phyloP scores from a whole-genome alignment of 2,329 filamentous ascomycete genomes.

The Fusarium sublunatum region DNA sequence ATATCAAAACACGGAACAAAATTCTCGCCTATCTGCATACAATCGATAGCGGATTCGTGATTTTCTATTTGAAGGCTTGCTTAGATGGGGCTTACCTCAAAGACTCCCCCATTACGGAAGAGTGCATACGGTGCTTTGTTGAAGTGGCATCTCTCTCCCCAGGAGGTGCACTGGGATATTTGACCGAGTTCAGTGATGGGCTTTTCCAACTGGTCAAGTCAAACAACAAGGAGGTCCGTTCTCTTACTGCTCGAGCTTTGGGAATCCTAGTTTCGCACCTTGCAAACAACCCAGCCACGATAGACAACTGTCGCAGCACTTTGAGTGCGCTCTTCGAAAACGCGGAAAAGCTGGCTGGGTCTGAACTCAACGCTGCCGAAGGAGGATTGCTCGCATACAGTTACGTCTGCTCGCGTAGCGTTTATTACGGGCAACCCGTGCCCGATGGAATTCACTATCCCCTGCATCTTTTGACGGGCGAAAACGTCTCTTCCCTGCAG shows the following conservation, averaged over 20 bases:
- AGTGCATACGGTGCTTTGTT: constrained; percentile 64
- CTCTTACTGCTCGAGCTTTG: constrained; percentile 74
- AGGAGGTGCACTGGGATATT: constrained; percentile 60
- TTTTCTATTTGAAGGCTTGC: constrained; percentile 63
- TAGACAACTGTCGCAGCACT: constrained; percentile 43
- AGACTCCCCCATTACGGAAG: constrained; percentile 56
- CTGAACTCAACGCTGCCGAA: constrained; percentile 59
- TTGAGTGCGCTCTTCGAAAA: constrained; percentile 59
- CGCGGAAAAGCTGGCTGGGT: constrained; percentile 56
- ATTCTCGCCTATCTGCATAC: constrained; percentile 66
- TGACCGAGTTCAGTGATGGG: constrained; percentile 61
- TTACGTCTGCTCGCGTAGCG: constrained; percentile 57
- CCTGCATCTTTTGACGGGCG: constrained; percentile 48
- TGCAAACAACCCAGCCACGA: constrained; percentile 51
- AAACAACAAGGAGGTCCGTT: constrained; percentile 76
- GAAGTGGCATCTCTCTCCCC: constrained; percentile 64
- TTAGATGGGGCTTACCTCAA: constrained; percentile 66
- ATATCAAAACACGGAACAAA: constrained; percentile 70
- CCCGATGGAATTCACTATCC: constrained; percentile 48
- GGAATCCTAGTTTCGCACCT: constrained; percentile 81
- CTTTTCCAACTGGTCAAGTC: constrained; percentile 73
- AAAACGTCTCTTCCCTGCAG: constrained; percentile 53
- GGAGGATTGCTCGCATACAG: constrained; percentile 60
- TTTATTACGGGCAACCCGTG: constrained; percentile 56
- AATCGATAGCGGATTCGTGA: constrained; percentile 53